Conservation (phyloP, 441 rosid species). For the Pelargonium cotyledonis region DNA sequence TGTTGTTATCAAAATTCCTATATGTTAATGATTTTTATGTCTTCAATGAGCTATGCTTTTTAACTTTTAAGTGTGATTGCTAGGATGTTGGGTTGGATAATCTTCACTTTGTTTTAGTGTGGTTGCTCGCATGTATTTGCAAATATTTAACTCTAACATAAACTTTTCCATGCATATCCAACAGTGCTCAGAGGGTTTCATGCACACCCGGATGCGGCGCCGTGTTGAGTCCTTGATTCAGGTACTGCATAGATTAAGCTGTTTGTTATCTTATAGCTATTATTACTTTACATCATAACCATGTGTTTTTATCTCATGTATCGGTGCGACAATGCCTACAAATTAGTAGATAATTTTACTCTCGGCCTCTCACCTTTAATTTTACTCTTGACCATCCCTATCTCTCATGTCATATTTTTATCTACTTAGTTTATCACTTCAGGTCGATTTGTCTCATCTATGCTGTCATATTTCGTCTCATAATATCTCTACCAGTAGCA, state of each 20-base stretch:
- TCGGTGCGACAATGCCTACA: background rate
- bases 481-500: background rate
- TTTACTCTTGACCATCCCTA: background rate
- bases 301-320: background rate
- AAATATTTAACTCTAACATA: slow-evolving; percentile 14
- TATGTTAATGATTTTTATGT: background rate
- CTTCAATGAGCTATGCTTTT: no score
- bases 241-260: slow-evolving; percentile 32
- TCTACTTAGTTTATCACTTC: no score
- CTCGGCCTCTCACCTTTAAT: background rate
- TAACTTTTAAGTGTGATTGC: background rate
- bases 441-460: no score
- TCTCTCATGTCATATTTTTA: background rate
- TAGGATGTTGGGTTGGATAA: background rate
- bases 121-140: slow-evolving; percentile 6
- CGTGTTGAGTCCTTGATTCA: slow-evolving; percentile 86
- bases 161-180: slow-evolving; percentile 13
- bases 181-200: slow-evolving; percentile 87
- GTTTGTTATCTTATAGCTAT: background rate
- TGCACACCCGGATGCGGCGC: slow-evolving; percentile 92
- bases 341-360: background rate
- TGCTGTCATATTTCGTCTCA: background rate
- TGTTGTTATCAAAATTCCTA: background rate
- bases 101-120: slow-evolving; percentile 10
- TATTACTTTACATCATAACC: background rate